Conservation (phyloP, 805 yeast genomes). For the Pichia rugopelliculosa region DNA sequence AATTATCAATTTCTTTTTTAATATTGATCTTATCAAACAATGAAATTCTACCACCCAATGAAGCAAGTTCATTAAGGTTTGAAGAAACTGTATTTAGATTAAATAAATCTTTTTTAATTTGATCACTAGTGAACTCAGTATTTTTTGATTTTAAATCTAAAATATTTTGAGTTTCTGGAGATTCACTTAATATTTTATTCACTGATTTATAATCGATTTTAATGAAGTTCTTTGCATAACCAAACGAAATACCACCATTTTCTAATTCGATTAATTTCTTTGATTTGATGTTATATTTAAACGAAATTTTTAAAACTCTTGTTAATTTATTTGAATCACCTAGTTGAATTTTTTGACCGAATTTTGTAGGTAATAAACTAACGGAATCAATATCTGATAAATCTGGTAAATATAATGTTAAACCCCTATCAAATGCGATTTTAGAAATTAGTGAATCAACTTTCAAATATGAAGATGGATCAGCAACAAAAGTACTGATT, state of each 20-base stretch:
- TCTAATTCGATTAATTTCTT: conserved; percentile 13
- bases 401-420: conserved; percentile 65
- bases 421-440: conserved; percentile 52
- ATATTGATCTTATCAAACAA: conserved; percentile 17
- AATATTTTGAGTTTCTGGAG: conserved; percentile 2
- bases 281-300: conserved; percentile 24
- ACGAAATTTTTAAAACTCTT: conserved; percentile 40
- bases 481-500: conserved; percentile 74
- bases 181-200: conserved; percentile 37
- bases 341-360: conserved; percentile 36
- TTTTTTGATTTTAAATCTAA: conserved; percentile 7
- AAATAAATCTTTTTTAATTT: conserved; percentile 29
- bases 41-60: conserved; percentile 30
- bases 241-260: conserved; percentile 31
- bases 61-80: conserved; percentile 27
- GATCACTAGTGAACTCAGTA: not conserved
- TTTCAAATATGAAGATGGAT: conserved; percentile 64
- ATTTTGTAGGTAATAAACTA: conserved; percentile 58
- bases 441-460: conserved; percentile 34
- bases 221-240: conserved; percentile 39
- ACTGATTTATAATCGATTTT: conserved; percentile 59
- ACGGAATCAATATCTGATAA: conserved; percentile 36
- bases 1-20: conserved; percentile 18
- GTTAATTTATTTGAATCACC: conserved; percentile 39
- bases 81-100: conserved; percentile 29